A percentile compares a stretch with the other conserved stretches of the same genome.
Conservation (phyloP, 1,284 basidiomycete genomes). For the Leccinum huronense region DNA sequence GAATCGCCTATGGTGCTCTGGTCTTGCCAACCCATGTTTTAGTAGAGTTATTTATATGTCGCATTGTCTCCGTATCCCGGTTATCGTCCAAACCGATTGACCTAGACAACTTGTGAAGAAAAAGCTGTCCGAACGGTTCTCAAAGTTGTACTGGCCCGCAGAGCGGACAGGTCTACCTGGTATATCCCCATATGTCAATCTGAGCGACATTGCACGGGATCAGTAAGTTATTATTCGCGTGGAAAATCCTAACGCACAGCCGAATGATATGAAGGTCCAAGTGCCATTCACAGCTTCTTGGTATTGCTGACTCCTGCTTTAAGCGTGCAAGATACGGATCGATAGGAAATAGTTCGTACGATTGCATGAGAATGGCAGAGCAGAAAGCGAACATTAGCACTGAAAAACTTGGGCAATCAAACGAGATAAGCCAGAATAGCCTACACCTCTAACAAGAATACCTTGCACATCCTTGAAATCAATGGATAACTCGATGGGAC, state of each 20-base stretch:
- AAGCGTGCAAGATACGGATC: not conserved
- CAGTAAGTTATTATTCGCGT: not conserved
- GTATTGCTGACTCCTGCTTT: not conserved
- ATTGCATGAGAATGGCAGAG: not conserved
- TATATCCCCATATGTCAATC: not conserved
- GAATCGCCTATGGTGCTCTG: not conserved
- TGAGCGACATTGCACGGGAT: not conserved
- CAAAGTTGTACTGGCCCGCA: not conserved
- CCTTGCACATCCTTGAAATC: not conserved
- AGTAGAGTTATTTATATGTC: slow-evolving; percentile 12
- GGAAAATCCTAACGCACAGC: not conserved
- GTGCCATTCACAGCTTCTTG: not conserved
- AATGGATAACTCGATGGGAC: not conserved
- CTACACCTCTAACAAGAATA: not conserved
- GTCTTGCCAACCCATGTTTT: not conserved
- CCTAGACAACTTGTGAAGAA: too few relatives aligned
- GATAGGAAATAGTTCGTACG: not conserved
- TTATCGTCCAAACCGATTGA: not conserved
- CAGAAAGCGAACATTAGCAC: not conserved
- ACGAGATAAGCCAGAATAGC: not conserved
- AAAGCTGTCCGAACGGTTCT: not conserved
- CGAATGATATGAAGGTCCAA: not conserved
- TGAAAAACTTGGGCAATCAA: not conserved
- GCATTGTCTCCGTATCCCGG: not conserved
- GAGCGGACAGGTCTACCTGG: not conserved